Percentiles rank a stretch among this genome's conserved stretches.
Evolutionary conservation across 1,284 basidiomycete species (phyloP).

Genomic region (Ceratobasidium sp.): DNA sequence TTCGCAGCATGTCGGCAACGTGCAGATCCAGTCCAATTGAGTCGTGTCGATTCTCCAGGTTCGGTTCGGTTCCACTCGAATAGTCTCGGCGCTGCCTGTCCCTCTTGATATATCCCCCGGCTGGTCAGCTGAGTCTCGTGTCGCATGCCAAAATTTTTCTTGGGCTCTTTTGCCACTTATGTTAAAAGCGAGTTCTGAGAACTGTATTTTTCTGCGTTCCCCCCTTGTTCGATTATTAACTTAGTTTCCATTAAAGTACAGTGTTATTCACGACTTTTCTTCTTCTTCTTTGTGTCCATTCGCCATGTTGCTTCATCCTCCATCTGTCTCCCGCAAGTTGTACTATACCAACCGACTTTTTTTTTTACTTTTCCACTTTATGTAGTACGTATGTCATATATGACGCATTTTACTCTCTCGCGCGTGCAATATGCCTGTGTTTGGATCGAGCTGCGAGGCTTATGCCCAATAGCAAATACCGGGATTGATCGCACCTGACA

Average conservation of each 20-base stretch:
- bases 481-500: neutral
- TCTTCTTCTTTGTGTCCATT: slow-evolving; percentile 8
- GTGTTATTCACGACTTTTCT: slow-evolving; percentile 36
- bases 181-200: slow-evolving; percentile 21
- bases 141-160: slow-evolving; percentile 12
- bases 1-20: slow-evolving; percentile 35
- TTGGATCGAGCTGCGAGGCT: too few species aligned
- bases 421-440: neutral
- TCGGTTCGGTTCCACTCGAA: neutral
- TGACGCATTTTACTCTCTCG: neutral
- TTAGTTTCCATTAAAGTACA: slow-evolving; percentile 30
- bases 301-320: slow-evolving; percentile 13
- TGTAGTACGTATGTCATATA: slow-evolving; percentile 40
- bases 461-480: neutral
- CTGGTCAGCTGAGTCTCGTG: slow-evolving; percentile 1
- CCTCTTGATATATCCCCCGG: neutral
- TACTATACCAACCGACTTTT: slow-evolving; percentile 9
- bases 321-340: slow-evolving; percentile 22
- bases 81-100: slow-evolving; percentile 4
- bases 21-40: slow-evolving; percentile 37
- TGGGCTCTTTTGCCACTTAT: slow-evolving; percentile 25
- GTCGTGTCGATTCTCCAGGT: neutral
- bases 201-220: slow-evolving; percentile 31
- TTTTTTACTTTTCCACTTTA: slow-evolving; percentile 10
- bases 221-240: slow-evolving; percentile 31